phyloP scores from a whole-genome alignment of 352 stramenopile genomes.

The Pythium scleroteichum region DNA sequence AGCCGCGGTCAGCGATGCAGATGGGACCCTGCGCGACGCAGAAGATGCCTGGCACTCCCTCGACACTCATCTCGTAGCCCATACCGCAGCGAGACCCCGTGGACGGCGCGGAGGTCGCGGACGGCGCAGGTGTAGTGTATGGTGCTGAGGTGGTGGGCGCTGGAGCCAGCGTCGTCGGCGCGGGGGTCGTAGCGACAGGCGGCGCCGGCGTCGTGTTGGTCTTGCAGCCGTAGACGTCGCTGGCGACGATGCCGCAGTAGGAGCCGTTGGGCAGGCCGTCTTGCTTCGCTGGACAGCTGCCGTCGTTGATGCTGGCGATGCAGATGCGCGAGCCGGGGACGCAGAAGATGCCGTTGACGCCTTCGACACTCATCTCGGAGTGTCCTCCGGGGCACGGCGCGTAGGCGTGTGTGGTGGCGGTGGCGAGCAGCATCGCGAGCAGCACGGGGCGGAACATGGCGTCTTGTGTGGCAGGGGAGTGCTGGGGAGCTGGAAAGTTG shows the following conservation, averaged over 20 bases:
- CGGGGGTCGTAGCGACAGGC: not conserved
- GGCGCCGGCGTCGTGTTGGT: not conserved
- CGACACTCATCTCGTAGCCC: not conserved
- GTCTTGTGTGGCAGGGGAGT: too few species aligned
- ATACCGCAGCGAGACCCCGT: not conserved
- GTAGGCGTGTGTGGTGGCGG: not conserved
- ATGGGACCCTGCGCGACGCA: constrained; percentile 5
- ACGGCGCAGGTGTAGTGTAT: not conserved
- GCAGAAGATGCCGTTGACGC: constrained; percentile 8
- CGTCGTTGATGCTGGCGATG: not conserved
- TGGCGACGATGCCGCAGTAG: constrained; percentile 15
- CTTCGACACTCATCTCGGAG: constrained; percentile 15
- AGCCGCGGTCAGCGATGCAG: not conserved
- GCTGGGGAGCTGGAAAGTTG: too few species aligned
- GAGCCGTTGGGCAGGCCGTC: constrained; percentile 6
- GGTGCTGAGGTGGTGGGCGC: not conserved
- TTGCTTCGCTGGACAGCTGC: constrained; percentile 16
- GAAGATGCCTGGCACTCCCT: not conserved
- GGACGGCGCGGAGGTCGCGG: too few species aligned
- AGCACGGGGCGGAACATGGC: constrained; percentile 15
- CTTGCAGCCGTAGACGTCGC: constrained; percentile 22
- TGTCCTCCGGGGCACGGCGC: not conserved
- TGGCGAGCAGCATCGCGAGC: not conserved
- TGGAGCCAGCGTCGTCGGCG: not conserved
- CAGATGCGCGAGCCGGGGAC: constrained; percentile 4